Evolutionary conservation across 2,329 filamentous ascomycete species (phyloP).

Genomic region (Penicillium oxalicum): DNA sequence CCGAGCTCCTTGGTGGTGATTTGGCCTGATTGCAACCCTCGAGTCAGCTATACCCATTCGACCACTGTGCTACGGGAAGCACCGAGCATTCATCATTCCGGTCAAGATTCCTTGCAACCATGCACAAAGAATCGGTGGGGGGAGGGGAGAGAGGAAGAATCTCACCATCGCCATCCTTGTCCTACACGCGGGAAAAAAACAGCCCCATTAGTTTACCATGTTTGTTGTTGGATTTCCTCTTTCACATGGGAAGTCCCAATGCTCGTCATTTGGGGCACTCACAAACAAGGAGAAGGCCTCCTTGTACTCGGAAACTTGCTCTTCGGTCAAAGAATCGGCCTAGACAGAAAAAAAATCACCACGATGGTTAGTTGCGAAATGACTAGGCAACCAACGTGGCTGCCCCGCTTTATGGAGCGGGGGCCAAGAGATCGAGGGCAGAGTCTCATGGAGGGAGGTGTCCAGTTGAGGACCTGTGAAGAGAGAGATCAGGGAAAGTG

Average conservation of each 20-base stretch:
- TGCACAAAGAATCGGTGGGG: too few relatives aligned
- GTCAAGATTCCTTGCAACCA: too few relatives aligned
- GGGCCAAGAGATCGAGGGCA: slow-evolving; percentile 1
- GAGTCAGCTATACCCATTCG: slow-evolving; percentile 8
- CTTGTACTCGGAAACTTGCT: slow-evolving; percentile 99
- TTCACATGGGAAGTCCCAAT: background rate
- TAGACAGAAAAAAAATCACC: slow-evolving; percentile 37
- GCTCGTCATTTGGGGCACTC: slow-evolving; percentile 46
- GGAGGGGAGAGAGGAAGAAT: too few relatives aligned
- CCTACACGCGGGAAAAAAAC: slow-evolving; percentile 45
- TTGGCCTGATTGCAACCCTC: slow-evolving; percentile 55
- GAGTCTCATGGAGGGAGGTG: too few relatives aligned
- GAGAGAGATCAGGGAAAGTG: background rate
- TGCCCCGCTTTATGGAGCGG: slow-evolving; percentile 27
- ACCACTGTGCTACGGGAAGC: background rate
- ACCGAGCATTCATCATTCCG: background rate
- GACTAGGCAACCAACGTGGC: slow-evolving; percentile 13
- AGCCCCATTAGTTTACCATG: slow-evolving; percentile 15
- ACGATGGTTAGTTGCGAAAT: slow-evolving; percentile 22
- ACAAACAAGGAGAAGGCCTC: slow-evolving; percentile 99
- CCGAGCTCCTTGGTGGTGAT: slow-evolving; percentile 88
- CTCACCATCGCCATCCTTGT: slow-evolving; percentile 89
- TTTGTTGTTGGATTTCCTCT: background rate
- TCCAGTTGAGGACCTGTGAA: too few relatives aligned
- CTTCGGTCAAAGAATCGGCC: slow-evolving; percentile 98